Percentiles rank a stretch among this genome's conserved stretches.
phyloP scores from a whole-genome alignment of 768 basidiomycete genomes.

The Piloderma croceum region DNA sequence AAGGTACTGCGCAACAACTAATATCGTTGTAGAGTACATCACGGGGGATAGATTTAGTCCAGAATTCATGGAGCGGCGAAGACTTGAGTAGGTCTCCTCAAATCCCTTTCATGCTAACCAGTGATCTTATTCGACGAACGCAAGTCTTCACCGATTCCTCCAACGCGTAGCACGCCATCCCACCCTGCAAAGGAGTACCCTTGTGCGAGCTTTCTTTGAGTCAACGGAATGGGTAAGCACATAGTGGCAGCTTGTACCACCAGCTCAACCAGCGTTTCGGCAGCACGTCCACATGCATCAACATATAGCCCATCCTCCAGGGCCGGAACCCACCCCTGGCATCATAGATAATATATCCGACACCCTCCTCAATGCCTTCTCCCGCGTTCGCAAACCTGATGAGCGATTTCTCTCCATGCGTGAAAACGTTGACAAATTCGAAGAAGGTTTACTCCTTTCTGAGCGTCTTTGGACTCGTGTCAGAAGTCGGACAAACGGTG shows the following conservation, averaged over 20 bases:
- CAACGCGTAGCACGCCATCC: constrained; percentile 91
- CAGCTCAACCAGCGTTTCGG: constrained; percentile 7
- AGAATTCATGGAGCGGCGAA: constrained; percentile 92
- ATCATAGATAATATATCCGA: constrained; percentile 95
- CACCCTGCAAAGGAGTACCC: constrained; percentile 83
- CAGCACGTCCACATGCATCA: constrained; percentile 98
- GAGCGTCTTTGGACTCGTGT: constrained; percentile 79
- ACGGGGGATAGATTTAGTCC: constrained; percentile 96
- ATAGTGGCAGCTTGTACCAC: too few species aligned
- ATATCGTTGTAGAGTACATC: constrained; percentile 68
- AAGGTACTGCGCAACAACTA: neutral
- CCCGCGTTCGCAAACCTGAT: constrained; percentile 93
- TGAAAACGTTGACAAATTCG: constrained; percentile 90
- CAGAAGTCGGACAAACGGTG: constrained; percentile 82
- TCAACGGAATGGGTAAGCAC: constrained; percentile 93
- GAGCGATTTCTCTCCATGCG: constrained; percentile 92
- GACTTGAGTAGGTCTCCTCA: constrained; percentile 62
- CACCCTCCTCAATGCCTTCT: constrained; percentile 92
- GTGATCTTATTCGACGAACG: constrained; percentile 3
- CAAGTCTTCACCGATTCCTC: constrained; percentile 86
- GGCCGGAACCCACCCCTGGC: constrained; percentile 70
- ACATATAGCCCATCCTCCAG: constrained; percentile 87
- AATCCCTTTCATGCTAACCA: constrained; percentile 4
- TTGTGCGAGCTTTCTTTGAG: constrained; percentile 92
- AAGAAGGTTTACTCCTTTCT: constrained; percentile 80